These are phyloP conservation scores for Paramecium primaurelia DNA, from an alignment of 73 alveolate genomes.

Conservation along the genomic window DNA sequence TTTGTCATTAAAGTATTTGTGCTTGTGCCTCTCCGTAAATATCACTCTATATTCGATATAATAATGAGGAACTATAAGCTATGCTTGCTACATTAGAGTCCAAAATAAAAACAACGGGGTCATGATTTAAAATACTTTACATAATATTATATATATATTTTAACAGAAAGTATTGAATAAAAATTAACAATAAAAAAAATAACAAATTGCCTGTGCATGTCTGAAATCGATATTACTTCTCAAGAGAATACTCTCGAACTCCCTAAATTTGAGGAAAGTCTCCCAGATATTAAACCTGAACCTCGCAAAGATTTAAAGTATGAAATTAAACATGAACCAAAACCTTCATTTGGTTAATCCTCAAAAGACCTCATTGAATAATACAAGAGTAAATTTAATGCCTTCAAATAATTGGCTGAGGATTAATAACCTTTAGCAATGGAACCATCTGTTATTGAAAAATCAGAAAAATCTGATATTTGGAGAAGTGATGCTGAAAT, in stretches of 20 bases:
- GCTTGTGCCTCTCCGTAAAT: slow-evolving; percentile 37
- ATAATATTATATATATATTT: not conserved
- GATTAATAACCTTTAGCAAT: not conserved
- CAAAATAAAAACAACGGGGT: not conserved
- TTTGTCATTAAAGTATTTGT: slow-evolving; percentile 42
- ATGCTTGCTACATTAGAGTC: not conserved
- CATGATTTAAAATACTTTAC: not conserved
- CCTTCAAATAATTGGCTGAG: slow-evolving; percentile 1
- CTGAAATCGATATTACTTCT: not conserved
- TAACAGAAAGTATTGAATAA: not conserved
- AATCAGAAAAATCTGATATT: not conserved
- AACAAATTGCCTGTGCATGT: slow-evolving; percentile 24
- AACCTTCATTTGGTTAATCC: not conserved
- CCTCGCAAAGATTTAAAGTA: not conserved
- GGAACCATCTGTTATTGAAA: slow-evolving; percentile 4
- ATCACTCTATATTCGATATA: slow-evolving; percentile 38
- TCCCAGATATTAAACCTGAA: not conserved
- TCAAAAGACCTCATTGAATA: slow-evolving; percentile 28
- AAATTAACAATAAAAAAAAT: not conserved
- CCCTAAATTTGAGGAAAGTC: not conserved
- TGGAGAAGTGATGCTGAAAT: slow-evolving; percentile 14
- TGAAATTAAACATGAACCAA: slow-evolving; percentile 7
- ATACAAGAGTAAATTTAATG: slow-evolving; percentile 7
- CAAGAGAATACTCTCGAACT: not conserved
- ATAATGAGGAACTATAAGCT: not conserved